phyloP scores from a whole-genome alignment of 2,329 filamentous ascomycete genomes.

The Fusarium newnesense region DNA sequence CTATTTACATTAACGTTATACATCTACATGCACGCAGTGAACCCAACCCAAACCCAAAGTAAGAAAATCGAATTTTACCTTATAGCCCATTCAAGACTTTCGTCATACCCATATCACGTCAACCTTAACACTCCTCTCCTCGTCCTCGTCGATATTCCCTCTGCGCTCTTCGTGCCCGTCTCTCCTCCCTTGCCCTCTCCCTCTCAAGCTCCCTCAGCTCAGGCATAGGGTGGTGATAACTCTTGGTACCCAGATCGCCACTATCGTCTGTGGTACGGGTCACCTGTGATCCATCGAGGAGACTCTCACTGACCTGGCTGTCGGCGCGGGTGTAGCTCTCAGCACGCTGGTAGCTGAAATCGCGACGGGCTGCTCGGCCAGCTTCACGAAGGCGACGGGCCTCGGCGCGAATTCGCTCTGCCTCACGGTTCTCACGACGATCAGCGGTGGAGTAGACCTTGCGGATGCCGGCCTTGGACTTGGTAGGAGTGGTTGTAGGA shows the following conservation, averaged over 20 bases:
- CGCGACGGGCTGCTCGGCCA: constrained; percentile 57
- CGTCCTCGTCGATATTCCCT: constrained; percentile 49
- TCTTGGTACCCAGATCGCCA: constrained; percentile 66
- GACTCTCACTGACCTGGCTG: constrained; percentile 45
- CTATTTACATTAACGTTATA: constrained; percentile 33
- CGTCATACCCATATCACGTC: background rate
- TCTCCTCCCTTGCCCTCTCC: constrained; percentile 50
- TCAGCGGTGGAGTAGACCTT: constrained; percentile 72
- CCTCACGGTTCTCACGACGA: constrained; percentile 62
- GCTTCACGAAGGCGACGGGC: constrained; percentile 66
- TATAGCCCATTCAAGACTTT: background rate
- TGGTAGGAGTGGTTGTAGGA: constrained; percentile 63
- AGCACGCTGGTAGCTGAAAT: constrained; percentile 64
- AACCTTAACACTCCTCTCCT: constrained; percentile 43
- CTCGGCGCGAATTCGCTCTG: constrained; percentile 66
- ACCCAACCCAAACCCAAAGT: background rate
- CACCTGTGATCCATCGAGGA: constrained; percentile 46
- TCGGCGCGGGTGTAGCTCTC: constrained; percentile 39
- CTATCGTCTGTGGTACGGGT: constrained; percentile 53
- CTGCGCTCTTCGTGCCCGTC: constrained; percentile 47
- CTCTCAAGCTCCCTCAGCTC: constrained; percentile 55
- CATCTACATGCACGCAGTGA: constrained; percentile 22
- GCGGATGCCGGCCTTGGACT: constrained; percentile 59
- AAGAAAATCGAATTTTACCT: constrained; percentile 14
- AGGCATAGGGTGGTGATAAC: constrained; percentile 66